These are phyloP conservation scores for Nakaseomyces delphensis DNA, from an alignment of 1,139 yeast genomes.

Conservation along the genomic window DNA sequence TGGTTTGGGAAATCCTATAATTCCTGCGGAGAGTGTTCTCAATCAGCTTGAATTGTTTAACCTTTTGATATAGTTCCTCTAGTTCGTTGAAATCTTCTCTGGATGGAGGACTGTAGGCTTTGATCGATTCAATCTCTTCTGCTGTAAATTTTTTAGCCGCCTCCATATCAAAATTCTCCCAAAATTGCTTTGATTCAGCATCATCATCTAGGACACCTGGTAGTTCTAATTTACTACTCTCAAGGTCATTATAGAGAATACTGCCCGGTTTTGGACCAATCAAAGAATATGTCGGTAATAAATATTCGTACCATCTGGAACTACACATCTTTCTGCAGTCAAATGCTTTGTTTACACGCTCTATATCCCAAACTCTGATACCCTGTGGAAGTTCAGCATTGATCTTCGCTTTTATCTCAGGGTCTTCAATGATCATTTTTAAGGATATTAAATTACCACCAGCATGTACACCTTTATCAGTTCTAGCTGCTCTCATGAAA, in stretches of 20 bases:
- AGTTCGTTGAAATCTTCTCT: constrained; percentile 33
- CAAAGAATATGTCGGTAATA: constrained; percentile 83
- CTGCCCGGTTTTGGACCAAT: constrained; percentile 82
- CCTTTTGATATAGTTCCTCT: constrained; percentile 34
- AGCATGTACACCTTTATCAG: constrained; percentile 98
- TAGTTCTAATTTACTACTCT: constrained; percentile 41
- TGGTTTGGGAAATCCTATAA: constrained; percentile 54
- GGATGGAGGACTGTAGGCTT: constrained; percentile 32
- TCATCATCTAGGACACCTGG: constrained; percentile 59
- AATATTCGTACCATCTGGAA: constrained; percentile 85
- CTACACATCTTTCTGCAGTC: constrained; percentile 95
- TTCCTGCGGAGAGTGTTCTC: constrained; percentile 64
- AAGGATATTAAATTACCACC: constrained; percentile 91
- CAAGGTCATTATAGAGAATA: constrained; percentile 51
- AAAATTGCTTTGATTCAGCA: constrained; percentile 61
- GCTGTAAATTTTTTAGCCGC: constrained; percentile 40
- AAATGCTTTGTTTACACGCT: constrained; percentile 80
- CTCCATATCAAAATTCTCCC: constrained; percentile 48
- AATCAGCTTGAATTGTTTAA: constrained; percentile 51
- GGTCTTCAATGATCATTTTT: constrained; percentile 82
- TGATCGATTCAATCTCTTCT: constrained; percentile 38
- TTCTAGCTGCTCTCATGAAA: constrained; percentile 91
- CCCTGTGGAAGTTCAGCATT: constrained; percentile 72
- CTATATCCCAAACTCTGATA: constrained; percentile 88
- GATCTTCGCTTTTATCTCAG: constrained; percentile 63